Conservation (phyloP, 257 asterid species). For the Lavandula angustifolia region DNA sequence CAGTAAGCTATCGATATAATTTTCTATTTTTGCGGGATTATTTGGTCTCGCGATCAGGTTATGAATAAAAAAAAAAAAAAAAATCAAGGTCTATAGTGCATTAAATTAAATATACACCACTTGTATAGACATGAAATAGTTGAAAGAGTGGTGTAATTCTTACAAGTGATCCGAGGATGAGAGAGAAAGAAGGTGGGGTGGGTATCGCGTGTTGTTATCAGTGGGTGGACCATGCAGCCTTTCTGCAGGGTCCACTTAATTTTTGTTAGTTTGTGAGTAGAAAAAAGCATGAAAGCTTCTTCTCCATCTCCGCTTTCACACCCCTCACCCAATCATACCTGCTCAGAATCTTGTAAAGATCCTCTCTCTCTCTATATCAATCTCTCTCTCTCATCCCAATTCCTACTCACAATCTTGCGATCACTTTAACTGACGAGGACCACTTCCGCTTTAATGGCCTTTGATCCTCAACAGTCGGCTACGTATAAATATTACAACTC, state of each 20-base stretch:
- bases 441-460: constrained; percentile 47
- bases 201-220: too few species aligned
- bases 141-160: too few species aligned
- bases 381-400: constrained; percentile 23
- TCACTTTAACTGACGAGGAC: constrained; percentile 46
- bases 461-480: constrained; percentile 45
- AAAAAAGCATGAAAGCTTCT: constrained; percentile 56
- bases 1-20: too few species aligned
- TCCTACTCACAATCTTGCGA: constrained; percentile 19
- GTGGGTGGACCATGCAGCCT: too few species aligned
- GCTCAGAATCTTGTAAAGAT: constrained; percentile 50
- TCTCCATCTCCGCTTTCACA: constrained; percentile 45
- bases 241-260: background rate
- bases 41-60: too few species aligned
- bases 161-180: too few species aligned
- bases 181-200: too few species aligned
- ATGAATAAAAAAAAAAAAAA: too few species aligned
- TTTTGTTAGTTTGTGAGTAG: constrained; percentile 54
- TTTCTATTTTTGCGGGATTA: too few species aligned
- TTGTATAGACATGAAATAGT: too few species aligned
- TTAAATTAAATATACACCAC: too few species aligned
- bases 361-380: constrained; percentile 3
- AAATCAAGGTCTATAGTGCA: too few species aligned
- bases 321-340: constrained; percentile 35
- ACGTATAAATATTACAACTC: constrained; percentile 28